phyloP scores from a whole-genome alignment of 1,284 basidiomycete genomes.

The Ganoderma leucocontextum region DNA sequence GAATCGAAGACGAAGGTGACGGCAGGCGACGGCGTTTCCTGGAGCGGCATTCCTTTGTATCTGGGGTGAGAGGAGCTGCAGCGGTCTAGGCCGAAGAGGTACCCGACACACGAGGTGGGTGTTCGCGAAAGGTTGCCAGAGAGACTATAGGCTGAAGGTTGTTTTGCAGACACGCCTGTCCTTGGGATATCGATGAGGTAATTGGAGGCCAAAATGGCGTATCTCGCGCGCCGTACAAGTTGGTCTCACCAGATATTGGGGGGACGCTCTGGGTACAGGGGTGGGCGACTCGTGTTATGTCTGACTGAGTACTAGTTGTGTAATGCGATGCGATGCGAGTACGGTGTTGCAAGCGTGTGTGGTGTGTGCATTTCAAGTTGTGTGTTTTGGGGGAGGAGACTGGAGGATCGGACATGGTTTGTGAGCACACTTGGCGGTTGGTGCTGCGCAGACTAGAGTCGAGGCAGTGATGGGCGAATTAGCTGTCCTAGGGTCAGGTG shows the following conservation, averaged over 20 bases:
- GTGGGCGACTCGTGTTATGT: not conserved
- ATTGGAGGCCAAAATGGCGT: constrained; percentile 1
- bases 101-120: constrained; percentile 16
- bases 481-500: constrained; percentile 5
- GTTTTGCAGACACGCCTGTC: constrained; percentile 12
- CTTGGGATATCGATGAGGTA: not conserved
- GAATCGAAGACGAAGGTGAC: not conserved
- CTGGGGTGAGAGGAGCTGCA: constrained; percentile 7
- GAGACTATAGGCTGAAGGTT: constrained; percentile 26
- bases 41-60: constrained; percentile 13
- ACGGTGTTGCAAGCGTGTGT: not conserved
- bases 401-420: not conserved
- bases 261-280: constrained; percentile 17
- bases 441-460: not conserved
- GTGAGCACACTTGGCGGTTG: not conserved
- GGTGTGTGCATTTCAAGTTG: not conserved
- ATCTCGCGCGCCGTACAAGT: not conserved
- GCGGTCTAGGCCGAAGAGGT: constrained; percentile 12
- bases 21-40: not conserved
- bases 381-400: constrained; percentile 1
- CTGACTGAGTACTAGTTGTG: not conserved
- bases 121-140: constrained; percentile 9
- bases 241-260: not conserved
- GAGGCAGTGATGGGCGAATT: not conserved
- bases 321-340: not conserved